phyloP scores from a whole-genome alignment of 108 stramenopile genomes.

The Mayamaea pseudoterrestris region DNA sequence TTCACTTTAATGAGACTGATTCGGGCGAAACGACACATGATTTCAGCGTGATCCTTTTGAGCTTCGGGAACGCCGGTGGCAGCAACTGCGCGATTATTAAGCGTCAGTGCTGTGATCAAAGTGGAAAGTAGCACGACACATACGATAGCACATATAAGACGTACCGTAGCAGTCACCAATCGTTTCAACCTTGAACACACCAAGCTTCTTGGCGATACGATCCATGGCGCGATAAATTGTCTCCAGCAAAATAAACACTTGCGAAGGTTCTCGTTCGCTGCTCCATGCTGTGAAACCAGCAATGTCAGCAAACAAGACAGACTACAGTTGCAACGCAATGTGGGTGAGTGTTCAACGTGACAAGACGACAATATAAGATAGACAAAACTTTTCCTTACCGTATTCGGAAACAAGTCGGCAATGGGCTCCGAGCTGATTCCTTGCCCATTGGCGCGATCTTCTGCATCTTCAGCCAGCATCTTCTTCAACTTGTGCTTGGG shows the following conservation, averaged over 20 bases:
- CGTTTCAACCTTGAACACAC: constrained; percentile 36
- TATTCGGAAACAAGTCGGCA: constrained; percentile 53
- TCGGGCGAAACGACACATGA: constrained; percentile 24
- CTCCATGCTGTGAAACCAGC: constrained; percentile 28
- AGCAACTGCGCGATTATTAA: too few species aligned
- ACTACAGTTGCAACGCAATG: background rate
- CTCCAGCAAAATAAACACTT: constrained; percentile 44
- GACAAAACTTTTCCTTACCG: constrained; percentile 1
- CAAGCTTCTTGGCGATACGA: constrained; percentile 13
- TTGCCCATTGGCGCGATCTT: background rate
- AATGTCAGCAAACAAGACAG: constrained; percentile 4
- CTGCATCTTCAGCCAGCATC: background rate
- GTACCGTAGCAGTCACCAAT: constrained; percentile 41
- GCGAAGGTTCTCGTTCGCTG: constrained; percentile 20
- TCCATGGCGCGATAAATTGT: constrained; percentile 35
- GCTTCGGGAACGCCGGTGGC: constrained; percentile 9
- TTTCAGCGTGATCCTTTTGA: constrained; percentile 19
- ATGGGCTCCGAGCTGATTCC: constrained; percentile 30
- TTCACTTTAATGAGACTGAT: constrained; percentile 19
- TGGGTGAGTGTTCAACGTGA: background rate
- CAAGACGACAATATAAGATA: constrained; percentile 7
- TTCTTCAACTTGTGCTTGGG: constrained; percentile 1
- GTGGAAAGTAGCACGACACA: too few species aligned
- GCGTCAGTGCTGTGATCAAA: too few species aligned
- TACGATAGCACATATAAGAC: too few species aligned